These are phyloP conservation scores for Rugosomyces carneus DNA, from an alignment of 1,284 basidiomycete species.

Conservation along the genomic window DNA sequence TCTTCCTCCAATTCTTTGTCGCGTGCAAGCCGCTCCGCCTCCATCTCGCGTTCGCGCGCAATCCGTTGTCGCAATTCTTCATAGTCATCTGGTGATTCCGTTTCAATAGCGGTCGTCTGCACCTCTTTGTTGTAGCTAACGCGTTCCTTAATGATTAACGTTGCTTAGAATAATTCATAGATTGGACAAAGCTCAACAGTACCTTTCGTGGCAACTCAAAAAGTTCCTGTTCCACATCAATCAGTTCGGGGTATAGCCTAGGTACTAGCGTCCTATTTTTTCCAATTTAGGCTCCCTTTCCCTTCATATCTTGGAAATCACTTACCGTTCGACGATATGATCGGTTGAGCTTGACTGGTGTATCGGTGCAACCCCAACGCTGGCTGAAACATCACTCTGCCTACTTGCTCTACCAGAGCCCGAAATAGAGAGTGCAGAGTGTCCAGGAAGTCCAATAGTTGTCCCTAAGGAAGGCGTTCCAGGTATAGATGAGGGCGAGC, in stretches of 20 bases:
- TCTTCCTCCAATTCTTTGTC: slow-evolving; percentile 81
- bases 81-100: slow-evolving; percentile 37
- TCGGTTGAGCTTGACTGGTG: slow-evolving; percentile 55
- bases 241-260: slow-evolving; percentile 63
- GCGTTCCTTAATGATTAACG: slow-evolving; percentile 49
- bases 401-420: slow-evolving; percentile 58
- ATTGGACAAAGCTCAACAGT: slow-evolving; percentile 10
- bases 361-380: slow-evolving; percentile 38
- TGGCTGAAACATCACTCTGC: slow-evolving; percentile 57
- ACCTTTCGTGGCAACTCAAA: slow-evolving; percentile 89
- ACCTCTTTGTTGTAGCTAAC: slow-evolving; percentile 93
- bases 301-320: slow-evolving; percentile 3
- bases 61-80: slow-evolving; percentile 75
- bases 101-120: slow-evolving; percentile 73
- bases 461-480: slow-evolving; percentile 57
- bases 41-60: slow-evolving; percentile 54
- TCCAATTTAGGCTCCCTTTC: background rate
- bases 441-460: slow-evolving; percentile 36
- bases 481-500: slow-evolving; percentile 66
- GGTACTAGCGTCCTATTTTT: slow-evolving; percentile 54
- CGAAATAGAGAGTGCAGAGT: slow-evolving; percentile 34
- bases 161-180: background rate
- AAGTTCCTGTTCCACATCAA: slow-evolving; percentile 83
- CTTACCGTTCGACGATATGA: slow-evolving; percentile 60
- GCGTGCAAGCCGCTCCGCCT: slow-evolving; percentile 62